Evolutionary conservation across 2,329 filamentous ascomycete genomes (phyloP), one percentile per base, ranked within the genome.

Genomic region (Calonectria hawksworthii): DNA sequence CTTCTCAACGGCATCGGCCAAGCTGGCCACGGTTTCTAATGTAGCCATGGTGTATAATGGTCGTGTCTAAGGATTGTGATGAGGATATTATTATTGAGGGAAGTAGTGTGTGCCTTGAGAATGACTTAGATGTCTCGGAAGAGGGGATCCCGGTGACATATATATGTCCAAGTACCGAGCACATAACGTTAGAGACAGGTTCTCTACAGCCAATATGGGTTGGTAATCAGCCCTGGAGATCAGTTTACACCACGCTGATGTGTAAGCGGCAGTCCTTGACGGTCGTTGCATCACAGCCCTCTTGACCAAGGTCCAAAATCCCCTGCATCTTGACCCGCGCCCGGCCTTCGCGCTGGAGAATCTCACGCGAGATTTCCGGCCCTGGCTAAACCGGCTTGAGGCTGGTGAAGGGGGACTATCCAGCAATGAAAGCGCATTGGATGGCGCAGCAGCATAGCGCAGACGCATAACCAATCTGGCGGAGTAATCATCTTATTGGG

Each of bases 1-100:
- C 34, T 73, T 70, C 26, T 72, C 63, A 59, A 74, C 67, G 9
- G 59, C 54, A 50, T 72, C 30, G 50, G 65, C 73, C 54, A 74
- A 16, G 30, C 65, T 67, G 54, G 65, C 51, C 18, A 72, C 51
- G 41, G 47, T 18, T 11, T 47, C n/a, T 21, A 32, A 36, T 26
- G 41, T 4, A 30, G 70, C 36, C 36, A 71, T 68, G n/a, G 67
- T 56, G 13, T 51, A 52, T 54, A 3, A 61, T 41, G 72, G 71
- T 68, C 5, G 4, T 56, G 34, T 36, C 30, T 3, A 28, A 44
- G n/a, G 16, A 9, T 21, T 5, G 14, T 2, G 18, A n/a, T 26
- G 32, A 4, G 52, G 30, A 34, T 41, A 34, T n/a, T 9, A 34
- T n/a, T 9, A 13, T 9, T 21, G 5, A 7, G 18, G n/a, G 21